Base-by-base conservation (phyloP, 2,329 filamentous ascomycete species). In the Akanthomyces lecanii region DNA sequence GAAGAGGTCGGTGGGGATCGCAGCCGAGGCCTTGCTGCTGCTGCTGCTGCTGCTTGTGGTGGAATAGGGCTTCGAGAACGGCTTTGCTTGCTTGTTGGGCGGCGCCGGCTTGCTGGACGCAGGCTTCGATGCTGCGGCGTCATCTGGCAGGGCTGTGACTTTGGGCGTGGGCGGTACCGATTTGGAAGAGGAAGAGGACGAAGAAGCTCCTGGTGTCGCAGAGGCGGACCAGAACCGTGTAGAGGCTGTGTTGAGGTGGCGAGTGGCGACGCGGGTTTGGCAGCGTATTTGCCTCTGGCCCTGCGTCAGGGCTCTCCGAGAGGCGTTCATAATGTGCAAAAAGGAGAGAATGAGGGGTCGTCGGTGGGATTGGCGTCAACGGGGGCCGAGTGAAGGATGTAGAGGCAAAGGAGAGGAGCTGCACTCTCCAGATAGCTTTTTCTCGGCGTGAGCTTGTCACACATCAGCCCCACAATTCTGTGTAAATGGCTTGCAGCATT, bases 1-100 rank as follows among this genome's bases (percentile, higher is more conserved):
- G 21, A 62, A 48, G 14, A 62, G 51, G n/a, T 62, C 59, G 14
- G 16, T n/a, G 51, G 59, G 59, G 28, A 62, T 55, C 11, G 58
- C 25, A 28, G 45, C 23, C 10, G 47, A 14, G 10, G 42, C 18
- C 11, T 23, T 53, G 40, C 23, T 23, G 18, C 25, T 61, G 28
- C 14, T 61, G 28, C 14, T 21, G 21, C 21, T 59, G 28, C n/a
- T 33, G 36, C 28, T 60, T 21, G 36, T 16, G 21, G 55, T 57
- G 42, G 45, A 52, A 42, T 23, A 51, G n/a, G 57, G 48, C 18
- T 61, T 53, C 5, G 61, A 36, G 14, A 50, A 48, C 55, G 58
- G 52, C 25, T 62, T 57, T n/a, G 66, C 23, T 33, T 47, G 47
- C 36, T 42, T 51, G 42, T 33, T 12, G 21, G 47, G 12, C 14